phyloP scores from a whole-genome alignment of 208 protist species.

The Trichomonas gallinae region DNA sequence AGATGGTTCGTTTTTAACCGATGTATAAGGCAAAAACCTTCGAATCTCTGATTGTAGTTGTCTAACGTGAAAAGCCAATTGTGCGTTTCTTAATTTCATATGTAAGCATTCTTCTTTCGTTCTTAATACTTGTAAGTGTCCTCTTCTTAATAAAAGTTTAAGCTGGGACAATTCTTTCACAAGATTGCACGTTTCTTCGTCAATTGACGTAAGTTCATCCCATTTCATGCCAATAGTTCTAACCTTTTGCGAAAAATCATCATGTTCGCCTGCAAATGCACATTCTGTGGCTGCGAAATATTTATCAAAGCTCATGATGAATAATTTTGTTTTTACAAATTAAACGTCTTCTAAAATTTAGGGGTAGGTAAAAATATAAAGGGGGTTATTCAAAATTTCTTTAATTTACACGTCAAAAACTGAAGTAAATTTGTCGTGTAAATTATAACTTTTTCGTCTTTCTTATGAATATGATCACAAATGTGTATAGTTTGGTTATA shows the following conservation, averaged over 20 bases:
- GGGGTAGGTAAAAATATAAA: no score
- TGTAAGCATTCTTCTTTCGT: neutral
- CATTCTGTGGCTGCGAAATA: neutral
- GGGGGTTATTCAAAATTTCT: no score
- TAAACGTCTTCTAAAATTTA: no score
- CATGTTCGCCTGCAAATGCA: neutral
- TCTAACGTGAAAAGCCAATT: neutral
- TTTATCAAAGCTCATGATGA: neutral
- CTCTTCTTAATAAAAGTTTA: neutral
- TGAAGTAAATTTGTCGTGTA: no score
- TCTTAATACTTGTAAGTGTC: neutral
- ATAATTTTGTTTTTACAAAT: no score
- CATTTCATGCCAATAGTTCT: neutral
- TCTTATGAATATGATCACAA: no score
- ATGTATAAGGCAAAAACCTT: neutral
- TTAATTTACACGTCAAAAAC: no score
- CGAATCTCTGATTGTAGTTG: conserved; percentile 1
- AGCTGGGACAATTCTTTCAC: neutral
- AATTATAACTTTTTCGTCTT: no score
- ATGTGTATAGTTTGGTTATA: no score
- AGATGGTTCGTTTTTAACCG: neutral
- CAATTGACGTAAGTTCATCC: neutral
- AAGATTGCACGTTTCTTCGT: neutral
- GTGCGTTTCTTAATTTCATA: neutral
- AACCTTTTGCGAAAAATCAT: neutral